phyloP scores from a whole-genome alignment of 164 flowering plant genomes.

The Vitis rupestris region DNA sequence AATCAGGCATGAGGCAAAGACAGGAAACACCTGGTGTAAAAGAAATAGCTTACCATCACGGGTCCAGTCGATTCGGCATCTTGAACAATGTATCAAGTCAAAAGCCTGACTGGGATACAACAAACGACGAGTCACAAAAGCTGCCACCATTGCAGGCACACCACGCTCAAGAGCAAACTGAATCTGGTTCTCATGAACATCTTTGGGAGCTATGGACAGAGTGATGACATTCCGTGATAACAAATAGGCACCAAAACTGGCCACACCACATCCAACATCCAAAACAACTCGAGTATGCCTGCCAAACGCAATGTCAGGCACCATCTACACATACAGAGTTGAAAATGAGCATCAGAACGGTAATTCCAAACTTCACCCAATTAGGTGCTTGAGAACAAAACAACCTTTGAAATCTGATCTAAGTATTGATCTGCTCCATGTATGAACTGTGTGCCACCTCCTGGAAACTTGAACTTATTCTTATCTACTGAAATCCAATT shows the following conservation, averaged over 20 bases:
- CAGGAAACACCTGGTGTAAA: too few relatives aligned
- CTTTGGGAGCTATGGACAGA: slow-evolving; percentile 78
- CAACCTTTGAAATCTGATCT: slow-evolving; percentile 86
- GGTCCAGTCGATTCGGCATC: slow-evolving; percentile 78
- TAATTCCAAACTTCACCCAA: background rate
- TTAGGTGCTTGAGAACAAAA: background rate
- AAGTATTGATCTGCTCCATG: slow-evolving; percentile 94
- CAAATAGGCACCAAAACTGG: slow-evolving; percentile 82
- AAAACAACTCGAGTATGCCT: slow-evolving; percentile 47
- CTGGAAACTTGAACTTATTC: slow-evolving; percentile 92
- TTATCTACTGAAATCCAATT: slow-evolving; percentile 78
- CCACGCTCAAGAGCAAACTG: slow-evolving; percentile 87
- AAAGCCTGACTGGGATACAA: slow-evolving; percentile 79
- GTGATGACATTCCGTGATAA: slow-evolving; percentile 60
- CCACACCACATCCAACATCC: slow-evolving; percentile 86
- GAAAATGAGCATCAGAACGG: background rate
- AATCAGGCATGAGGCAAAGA: too few relatives aligned
- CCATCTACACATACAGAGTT: slow-evolving; percentile 44
- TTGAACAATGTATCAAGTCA: slow-evolving; percentile 81
- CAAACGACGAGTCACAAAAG: slow-evolving; percentile 48
- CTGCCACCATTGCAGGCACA: slow-evolving; percentile 81
- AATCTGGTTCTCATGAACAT: slow-evolving; percentile 78
- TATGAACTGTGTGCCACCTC: slow-evolving; percentile 98
- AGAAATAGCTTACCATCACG: slow-evolving; percentile 54
- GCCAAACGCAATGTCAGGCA: slow-evolving; percentile 71